Evolutionary conservation across 139 green algal genomes (phyloP), one percentile per base, ranked within the genome.

Genomic region (Haematococcus lacustris): DNA sequence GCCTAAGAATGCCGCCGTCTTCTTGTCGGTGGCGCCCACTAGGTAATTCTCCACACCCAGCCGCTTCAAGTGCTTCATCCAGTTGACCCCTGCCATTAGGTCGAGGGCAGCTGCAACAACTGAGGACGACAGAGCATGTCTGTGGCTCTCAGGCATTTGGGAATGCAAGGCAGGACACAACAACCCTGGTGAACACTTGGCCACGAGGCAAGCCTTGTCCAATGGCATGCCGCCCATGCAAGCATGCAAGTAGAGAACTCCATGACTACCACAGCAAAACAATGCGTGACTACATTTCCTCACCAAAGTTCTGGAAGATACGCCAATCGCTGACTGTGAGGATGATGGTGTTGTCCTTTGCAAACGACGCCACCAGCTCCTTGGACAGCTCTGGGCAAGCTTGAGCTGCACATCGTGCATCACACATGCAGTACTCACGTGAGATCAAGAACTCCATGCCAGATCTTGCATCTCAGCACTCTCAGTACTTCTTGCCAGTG

Each of bases 51-150:
- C 66, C n/a, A 83, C 65, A 0, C 65, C 65, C 3, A 74, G 53
- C 17, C 43, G 51, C n/a, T 65, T 63, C 38, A 83, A 59, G 65
- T 80, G 70, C 73, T 80, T 79, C 78, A 83, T 80, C 78, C 78
- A 83, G 59, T 76, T 81, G 25, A 77, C 64, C 2, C 76, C 76
- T 81, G 67, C 2, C 28, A 51, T 57, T 21, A 21, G 47, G 13
- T n/a, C n/a, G n/a, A n/a, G n/a, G n/a, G n/a, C n/a, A n/a, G n/a
- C n/a, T n/a, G n/a, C n/a, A n/a, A n/a, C n/a, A n/a, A n/a, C n/a
- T n/a, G n/a, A n/a, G n/a, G n/a, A n/a, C n/a, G n/a, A n/a, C n/a
- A n/a, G n/a, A n/a, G n/a, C n/a, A n/a, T n/a, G n/a, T n/a, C n/a
- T n/a, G n/a, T n/a, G n/a, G n/a, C n/a, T n/a, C n/a, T n/a, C n/a